phyloP scores from a whole-genome alignment of 768 basidiomycete species.

The Mycena sanguinolenta region DNA sequence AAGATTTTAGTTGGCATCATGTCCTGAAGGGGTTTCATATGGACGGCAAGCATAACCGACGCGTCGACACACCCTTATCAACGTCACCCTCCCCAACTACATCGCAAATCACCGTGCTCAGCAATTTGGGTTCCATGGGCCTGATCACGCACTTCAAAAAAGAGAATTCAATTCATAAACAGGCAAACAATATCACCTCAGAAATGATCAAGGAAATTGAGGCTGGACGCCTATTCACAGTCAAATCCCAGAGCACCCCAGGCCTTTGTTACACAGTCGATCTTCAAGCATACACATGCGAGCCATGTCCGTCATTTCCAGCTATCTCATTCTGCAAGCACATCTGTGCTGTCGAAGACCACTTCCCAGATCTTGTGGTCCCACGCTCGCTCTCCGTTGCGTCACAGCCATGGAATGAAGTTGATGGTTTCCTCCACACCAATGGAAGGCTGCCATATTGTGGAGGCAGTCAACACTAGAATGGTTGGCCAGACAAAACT shows the following conservation, averaged over 20 bases:
- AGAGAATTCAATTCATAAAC: constrained; percentile 10
- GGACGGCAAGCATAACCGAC: constrained; percentile 40
- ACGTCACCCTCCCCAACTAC: constrained; percentile 36
- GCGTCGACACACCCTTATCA: constrained; percentile 38
- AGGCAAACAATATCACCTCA: constrained; percentile 3
- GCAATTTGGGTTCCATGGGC: constrained; percentile 40
- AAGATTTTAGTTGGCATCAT: constrained; percentile 42
- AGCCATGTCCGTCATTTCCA: constrained; percentile 23
- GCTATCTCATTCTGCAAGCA: constrained; percentile 40
- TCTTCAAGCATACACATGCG: constrained; percentile 26
- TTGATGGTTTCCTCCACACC: too few relatives aligned
- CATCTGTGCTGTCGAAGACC: constrained; percentile 32
- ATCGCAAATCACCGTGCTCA: constrained; percentile 34
- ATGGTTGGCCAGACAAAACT: too few relatives aligned
- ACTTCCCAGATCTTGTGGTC: constrained; percentile 18
- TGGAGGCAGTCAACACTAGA: too few relatives aligned
- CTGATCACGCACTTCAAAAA: constrained; percentile 34
- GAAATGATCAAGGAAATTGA: constrained; percentile 11
- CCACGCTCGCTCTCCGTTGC: constrained; percentile 3
- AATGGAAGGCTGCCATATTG: not conserved
- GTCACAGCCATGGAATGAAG: constrained; percentile 12
- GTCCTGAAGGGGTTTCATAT: constrained; percentile 43
- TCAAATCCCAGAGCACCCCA: constrained; percentile 4
- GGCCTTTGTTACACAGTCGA: constrained; percentile 22
- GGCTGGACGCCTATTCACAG: not conserved